Base-by-base conservation (phyloP, 192 early-diverging fungal species). In the Linnemannia elongata region DNA sequence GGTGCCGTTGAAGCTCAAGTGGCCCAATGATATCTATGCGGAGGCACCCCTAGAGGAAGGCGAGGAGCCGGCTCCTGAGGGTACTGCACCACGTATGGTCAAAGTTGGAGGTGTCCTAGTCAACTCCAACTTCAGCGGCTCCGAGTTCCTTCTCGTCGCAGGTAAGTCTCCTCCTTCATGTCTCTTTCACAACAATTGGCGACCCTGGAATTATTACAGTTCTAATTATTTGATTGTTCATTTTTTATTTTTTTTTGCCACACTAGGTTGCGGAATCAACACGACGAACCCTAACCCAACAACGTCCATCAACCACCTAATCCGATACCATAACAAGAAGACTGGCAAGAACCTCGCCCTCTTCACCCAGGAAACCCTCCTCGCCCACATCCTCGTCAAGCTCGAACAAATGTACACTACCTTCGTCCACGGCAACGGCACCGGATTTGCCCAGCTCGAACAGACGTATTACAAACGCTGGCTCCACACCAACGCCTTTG, bases 21-120 rank as follows among this genome's bases (percentile, higher is more conserved):
- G 98, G 98, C 98, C 98, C 63, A 99, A 99, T 81, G 98, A 99
- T 82, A 92, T 99, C 30, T 99, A 99, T 88, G 96, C 92, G 1
- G 85, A 93, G 81, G 81, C 84, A 18, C 91, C 60, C 45, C 80
- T 35, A 77, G 75, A 81, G 49, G 24, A 75, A 35, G 33, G 89
- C 33, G 88, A 82, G 24, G 80, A 49, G 18, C 27, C 77, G 1
- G 77, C 78, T 55, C 38, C 83, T 2, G 80, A 86, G 52, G 39
- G 42, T 18, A 18, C 71, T 18, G 38, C 20, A 0, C 49, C 63
- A 18, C 81, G 74, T 60, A 89, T 89, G 79, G 82, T 94, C 75
- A 97, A 98, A 90, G 94, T 99, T 66, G 96, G 98, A 75, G 98
- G 98, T 4, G 93, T 99, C 6, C 88, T 99, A 44, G 95, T 98